Evolutionary conservation across 768 basidiomycete genomes (phyloP).

Genomic region (Mycena pura): DNA sequence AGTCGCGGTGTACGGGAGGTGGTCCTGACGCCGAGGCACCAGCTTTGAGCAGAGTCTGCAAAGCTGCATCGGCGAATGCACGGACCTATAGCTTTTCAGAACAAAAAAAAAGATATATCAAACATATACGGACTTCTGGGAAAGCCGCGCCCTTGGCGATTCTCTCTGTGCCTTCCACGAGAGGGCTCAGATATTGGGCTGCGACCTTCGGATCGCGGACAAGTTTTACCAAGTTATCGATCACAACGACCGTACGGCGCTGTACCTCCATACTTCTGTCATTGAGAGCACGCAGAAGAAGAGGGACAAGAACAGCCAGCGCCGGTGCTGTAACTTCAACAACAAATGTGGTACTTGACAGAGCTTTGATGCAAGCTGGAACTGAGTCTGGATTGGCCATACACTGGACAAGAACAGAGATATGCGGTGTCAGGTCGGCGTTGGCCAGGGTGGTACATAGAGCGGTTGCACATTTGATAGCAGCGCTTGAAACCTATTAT

Average conservation of each 20-base stretch:
- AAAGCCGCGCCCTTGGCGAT: constrained; percentile 92
- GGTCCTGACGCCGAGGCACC: constrained; percentile 81
- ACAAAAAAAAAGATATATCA: constrained; percentile 14
- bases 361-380: constrained; percentile 90
- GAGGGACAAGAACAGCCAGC: constrained; percentile 92
- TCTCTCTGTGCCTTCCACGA: constrained; percentile 90
- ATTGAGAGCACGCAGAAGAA: constrained; percentile 88
- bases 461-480: constrained; percentile 87
- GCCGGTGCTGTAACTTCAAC: constrained; percentile 97
- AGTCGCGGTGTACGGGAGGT: constrained; percentile 73
- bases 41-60: constrained; percentile 79
- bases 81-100: constrained; percentile 63
- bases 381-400: constrained; percentile 92
- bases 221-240: constrained; percentile 97
- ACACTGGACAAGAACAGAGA: constrained; percentile 88
- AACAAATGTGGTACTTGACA: constrained; percentile 95
- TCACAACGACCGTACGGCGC: constrained; percentile 91
- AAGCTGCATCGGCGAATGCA: constrained; percentile 87
- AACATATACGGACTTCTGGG: constrained; percentile 72
- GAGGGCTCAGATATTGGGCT: constrained; percentile 83
- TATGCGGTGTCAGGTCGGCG: constrained; percentile 89
- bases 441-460: constrained; percentile 93
- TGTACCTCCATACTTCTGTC: constrained; percentile 97
- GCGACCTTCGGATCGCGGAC: constrained; percentile 92
- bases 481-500: constrained; percentile 79